These are phyloP conservation scores for Termitomyces sp. DNA, from an alignment of 768 basidiomycete species.

Conservation along the genomic window DNA sequence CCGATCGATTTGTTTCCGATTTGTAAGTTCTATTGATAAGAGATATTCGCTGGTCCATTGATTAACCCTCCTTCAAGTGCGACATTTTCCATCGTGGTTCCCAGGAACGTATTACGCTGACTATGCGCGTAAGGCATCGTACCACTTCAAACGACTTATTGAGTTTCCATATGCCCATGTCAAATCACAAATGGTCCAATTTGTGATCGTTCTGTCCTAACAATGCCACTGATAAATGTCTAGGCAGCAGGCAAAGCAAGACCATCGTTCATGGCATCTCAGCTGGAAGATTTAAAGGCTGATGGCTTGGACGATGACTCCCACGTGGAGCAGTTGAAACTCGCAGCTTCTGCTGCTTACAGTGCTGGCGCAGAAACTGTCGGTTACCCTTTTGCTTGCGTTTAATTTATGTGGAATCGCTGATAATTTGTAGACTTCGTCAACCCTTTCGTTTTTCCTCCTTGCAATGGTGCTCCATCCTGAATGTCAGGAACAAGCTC, in stretches of 20 bases:
- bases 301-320: not conserved
- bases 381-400: not conserved
- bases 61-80: slow-evolving; percentile 3
- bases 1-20: slow-evolving; percentile 20
- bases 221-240: not conserved
- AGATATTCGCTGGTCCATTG: not conserved
- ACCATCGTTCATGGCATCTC: not conserved
- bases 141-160: not conserved
- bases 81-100: slow-evolving; percentile 12
- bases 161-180: not conserved
- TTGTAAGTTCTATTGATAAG: slow-evolving; percentile 6
- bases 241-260: not conserved
- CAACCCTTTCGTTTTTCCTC: slow-evolving; percentile 1
- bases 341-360: not conserved
- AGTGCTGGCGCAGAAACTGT: not conserved
- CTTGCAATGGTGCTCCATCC: slow-evolving; percentile 19
- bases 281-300: not conserved
- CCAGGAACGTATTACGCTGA: not conserved
- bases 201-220: too few species aligned
- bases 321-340: not conserved
- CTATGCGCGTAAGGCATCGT: not conserved
- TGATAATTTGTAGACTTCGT: not conserved
- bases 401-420: not conserved
- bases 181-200: not conserved
- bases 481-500: slow-evolving; percentile 14